Evolutionary conservation across 805 yeast genomes (phyloP).

Genomic region (Candida vaughaniae): DNA sequence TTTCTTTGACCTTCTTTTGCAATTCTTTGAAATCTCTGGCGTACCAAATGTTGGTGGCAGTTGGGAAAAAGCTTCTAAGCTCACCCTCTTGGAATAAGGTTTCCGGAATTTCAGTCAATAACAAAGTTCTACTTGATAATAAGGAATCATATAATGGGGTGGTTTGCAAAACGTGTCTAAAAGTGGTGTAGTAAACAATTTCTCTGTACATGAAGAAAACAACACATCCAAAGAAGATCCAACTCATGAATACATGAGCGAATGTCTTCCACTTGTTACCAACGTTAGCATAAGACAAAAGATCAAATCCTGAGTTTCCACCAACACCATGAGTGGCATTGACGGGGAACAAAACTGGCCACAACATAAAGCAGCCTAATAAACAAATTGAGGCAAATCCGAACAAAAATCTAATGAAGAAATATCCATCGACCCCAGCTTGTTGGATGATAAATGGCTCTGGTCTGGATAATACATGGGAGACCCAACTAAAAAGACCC

Average conservation of each 20-base stretch:
- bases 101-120: slow-evolving; percentile 66
- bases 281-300: slow-evolving; percentile 63
- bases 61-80: slow-evolving; percentile 61
- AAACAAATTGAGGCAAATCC: slow-evolving; percentile 53
- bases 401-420: slow-evolving; percentile 64
- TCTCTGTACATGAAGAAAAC: slow-evolving; percentile 71
- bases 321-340: slow-evolving; percentile 68
- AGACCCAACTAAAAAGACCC: slow-evolving; percentile 56
- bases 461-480: slow-evolving; percentile 50
- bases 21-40: slow-evolving; percentile 64
- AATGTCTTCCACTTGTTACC: slow-evolving; percentile 60
- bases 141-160: slow-evolving; percentile 72
- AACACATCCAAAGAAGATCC: slow-evolving; percentile 69
- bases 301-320: slow-evolving; percentile 56
- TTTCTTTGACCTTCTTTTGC: slow-evolving; percentile 55
- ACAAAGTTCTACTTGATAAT: slow-evolving; percentile 67
- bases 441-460: slow-evolving; percentile 66
- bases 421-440: slow-evolving; percentile 74
- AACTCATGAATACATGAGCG: slow-evolving; percentile 75
- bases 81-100: slow-evolving; percentile 46
- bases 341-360: slow-evolving; percentile 73
- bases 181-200: slow-evolving; percentile 64
- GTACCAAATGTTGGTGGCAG: slow-evolving; percentile 56
- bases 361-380: slow-evolving; percentile 52
- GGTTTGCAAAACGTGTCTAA: slow-evolving; percentile 72